A percentile compares a stretch with the other conserved stretches of the same genome.
Evolutionary conservation across 192 early-diverging fungal species (phyloP).

Genomic region (Phlyctochytrium arcticum): DNA sequence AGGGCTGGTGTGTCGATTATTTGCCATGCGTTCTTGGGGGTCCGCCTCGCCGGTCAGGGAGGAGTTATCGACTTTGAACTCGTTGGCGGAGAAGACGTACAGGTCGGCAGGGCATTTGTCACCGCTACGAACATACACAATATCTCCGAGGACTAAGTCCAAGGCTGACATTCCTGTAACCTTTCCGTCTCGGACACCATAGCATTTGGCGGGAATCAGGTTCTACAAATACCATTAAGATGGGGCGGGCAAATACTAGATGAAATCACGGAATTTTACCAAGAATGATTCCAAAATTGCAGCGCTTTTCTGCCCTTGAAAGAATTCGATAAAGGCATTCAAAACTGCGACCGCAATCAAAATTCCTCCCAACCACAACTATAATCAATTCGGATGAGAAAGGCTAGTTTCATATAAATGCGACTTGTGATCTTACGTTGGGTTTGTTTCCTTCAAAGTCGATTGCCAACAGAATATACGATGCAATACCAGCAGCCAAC

Average conservation of each 20-base stretch:
- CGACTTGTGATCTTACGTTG: constrained; percentile 55
- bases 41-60: constrained; percentile 94
- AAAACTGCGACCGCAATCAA: constrained; percentile 81
- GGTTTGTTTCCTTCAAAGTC: constrained; percentile 70
- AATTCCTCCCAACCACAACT: constrained; percentile 70
- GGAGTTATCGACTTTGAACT: constrained; percentile 97
- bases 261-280: constrained; percentile 23
- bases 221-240: constrained; percentile 35
- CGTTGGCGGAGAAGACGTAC: constrained; percentile 68
- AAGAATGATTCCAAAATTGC: constrained; percentile 88
- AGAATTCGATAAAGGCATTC: constrained; percentile 91
- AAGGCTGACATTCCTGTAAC: constrained; percentile 63
- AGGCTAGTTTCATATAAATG: not conserved
- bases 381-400: not conserved
- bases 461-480: constrained; percentile 77
- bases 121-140: constrained; percentile 85
- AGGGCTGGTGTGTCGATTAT: constrained; percentile 72
- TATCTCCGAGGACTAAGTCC: constrained; percentile 79
- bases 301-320: constrained; percentile 84
- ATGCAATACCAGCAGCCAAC: constrained; percentile 72
- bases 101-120: constrained; percentile 96
- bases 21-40: constrained; percentile 72
- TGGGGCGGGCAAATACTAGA: not conserved
- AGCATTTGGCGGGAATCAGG: constrained; percentile 83
- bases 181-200: constrained; percentile 73